A percentile compares a stretch with the other conserved stretches of the same genome.
phyloP scores from a whole-genome alignment of 345 rosid genomes.

The Lumnitzera littorea region DNA sequence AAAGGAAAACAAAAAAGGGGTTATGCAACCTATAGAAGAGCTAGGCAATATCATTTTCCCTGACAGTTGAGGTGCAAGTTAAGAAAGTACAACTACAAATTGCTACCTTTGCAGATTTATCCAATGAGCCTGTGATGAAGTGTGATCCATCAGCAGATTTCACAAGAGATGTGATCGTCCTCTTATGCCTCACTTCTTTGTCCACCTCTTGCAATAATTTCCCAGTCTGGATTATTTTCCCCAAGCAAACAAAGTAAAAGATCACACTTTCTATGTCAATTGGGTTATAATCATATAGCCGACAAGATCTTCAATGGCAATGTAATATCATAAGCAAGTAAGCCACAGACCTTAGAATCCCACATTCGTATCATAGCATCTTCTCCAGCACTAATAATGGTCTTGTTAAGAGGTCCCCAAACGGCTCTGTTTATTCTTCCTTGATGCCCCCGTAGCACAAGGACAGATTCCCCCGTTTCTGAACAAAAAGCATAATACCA shows the following conservation, averaged over 20 bases:
- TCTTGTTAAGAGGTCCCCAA: conserved; percentile 86
- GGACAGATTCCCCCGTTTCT: conserved; percentile 69
- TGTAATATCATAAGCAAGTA: neutral
- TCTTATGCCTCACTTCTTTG: conserved; percentile 76
- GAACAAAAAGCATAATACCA: conserved; percentile 6
- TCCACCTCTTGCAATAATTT: conserved; percentile 63
- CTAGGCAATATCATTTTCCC: too few species aligned
- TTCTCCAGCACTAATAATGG: conserved; percentile 86
- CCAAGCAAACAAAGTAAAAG: neutral
- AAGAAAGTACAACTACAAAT: too few species aligned
- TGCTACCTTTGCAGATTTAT: conserved; percentile 87
- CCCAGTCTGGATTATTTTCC: conserved; percentile 53
- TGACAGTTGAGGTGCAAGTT: too few species aligned
- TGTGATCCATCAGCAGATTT: conserved; percentile 83
- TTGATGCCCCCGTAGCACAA: conserved; percentile 55
- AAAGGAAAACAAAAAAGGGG: neutral
- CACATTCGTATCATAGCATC: conserved; percentile 76
- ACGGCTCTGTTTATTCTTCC: conserved; percentile 89
- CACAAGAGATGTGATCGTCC: conserved; percentile 67
- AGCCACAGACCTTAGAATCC: conserved; percentile 74
- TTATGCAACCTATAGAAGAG: too few species aligned
- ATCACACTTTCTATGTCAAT: neutral
- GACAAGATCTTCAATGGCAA: too few species aligned
- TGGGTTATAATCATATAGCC: too few species aligned
- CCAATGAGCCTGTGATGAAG: conserved; percentile 82